Base-by-base conservation (phyloP, 1,284 basidiomycete genomes). In the Ustanciosporium gigantosporum region DNA sequence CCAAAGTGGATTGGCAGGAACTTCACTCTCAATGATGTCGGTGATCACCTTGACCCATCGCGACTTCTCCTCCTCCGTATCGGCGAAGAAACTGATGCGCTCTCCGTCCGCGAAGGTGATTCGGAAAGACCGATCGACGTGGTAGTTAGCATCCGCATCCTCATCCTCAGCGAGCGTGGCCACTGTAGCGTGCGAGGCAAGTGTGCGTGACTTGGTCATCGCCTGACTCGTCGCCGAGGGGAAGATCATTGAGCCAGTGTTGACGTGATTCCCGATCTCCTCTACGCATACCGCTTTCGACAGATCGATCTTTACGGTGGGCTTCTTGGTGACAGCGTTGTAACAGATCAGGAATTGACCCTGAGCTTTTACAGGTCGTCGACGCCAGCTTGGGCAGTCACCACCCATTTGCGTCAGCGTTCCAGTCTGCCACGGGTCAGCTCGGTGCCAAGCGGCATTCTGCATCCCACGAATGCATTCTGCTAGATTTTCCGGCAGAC, bases 371-470 rank as follows among this genome's bases (percentile, higher is more conserved):
- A 96, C 84, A 52, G 87, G 86, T 32, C 94, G 85, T 37, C 94
- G 84, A 35, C 90, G 86, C 87, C 92, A 95, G 11, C 89, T 94
- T 64, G 15, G 44, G 75, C 92, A 95, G 79, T 95, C 94, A n/a
- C 92, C 94, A 4, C 94, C 94, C 55, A 84, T 85, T 80, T 98
- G 94, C 13, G 94, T 98, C 69, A 98, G 79, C 0, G 86, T 87
- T n/a, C 93, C 91, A 78, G 93, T 88, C 41, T 66, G 60, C 57
- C 72, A 65, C 76, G 93, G 91, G 37, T 88, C 88, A 49, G 88
- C 84, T 79, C 91, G 90, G 76, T 94, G 91, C 91, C 91, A 95
- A 32, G 86, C 85, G 49, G 91, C 86, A 70, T 91, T 86, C 49
- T 89, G 82, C 70, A 98, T 81, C 0, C 93, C 92, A n/a, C 88